Evolutionary conservation across 2,329 filamentous ascomycete species (phyloP).

Genomic region (Fusarium oligoseptatum): DNA sequence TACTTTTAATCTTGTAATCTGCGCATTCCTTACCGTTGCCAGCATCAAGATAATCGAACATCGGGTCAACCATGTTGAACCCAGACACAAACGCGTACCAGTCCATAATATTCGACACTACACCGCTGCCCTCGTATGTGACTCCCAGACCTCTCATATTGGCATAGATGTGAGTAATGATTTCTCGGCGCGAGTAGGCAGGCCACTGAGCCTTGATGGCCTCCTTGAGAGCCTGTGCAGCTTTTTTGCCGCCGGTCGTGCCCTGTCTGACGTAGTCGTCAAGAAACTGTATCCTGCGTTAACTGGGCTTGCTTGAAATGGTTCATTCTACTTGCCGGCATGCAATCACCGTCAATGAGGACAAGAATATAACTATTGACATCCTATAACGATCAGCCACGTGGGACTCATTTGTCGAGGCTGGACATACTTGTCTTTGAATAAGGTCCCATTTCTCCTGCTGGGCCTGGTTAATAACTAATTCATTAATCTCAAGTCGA

Average conservation of each 20-base stretch:
- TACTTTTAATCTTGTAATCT: conserved; percentile 58
- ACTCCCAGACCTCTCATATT: conserved; percentile 54
- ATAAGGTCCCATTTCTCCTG: background rate
- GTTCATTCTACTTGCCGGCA: conserved; percentile 48
- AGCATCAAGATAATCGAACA: conserved; percentile 57
- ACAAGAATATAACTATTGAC: conserved; percentile 49
- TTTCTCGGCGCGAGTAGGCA: conserved; percentile 40
- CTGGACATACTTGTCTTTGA: background rate
- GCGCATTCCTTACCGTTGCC: conserved; percentile 59
- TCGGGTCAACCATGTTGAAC: conserved; percentile 54
- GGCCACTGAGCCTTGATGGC: conserved; percentile 38
- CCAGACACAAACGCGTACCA: conserved; percentile 55
- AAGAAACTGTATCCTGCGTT: conserved; percentile 45
- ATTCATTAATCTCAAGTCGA: background rate
- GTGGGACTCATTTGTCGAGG: background rate
- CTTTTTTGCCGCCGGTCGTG: conserved; percentile 47
- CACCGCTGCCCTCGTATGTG: conserved; percentile 48
- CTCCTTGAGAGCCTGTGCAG: conserved; percentile 42
- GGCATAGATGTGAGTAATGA: conserved; percentile 54
- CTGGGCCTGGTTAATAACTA: background rate
- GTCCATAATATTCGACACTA: conserved; percentile 42
- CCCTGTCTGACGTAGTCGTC: conserved; percentile 49
- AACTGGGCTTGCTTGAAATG: background rate
- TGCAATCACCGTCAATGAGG: conserved; percentile 56
- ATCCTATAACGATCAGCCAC: conserved; percentile 21